Evolutionary conservation across 352 stramenopile genomes (phyloP), one percentile per base, ranked within the genome.

Genomic region (Elongisporangium anandrum): DNA sequence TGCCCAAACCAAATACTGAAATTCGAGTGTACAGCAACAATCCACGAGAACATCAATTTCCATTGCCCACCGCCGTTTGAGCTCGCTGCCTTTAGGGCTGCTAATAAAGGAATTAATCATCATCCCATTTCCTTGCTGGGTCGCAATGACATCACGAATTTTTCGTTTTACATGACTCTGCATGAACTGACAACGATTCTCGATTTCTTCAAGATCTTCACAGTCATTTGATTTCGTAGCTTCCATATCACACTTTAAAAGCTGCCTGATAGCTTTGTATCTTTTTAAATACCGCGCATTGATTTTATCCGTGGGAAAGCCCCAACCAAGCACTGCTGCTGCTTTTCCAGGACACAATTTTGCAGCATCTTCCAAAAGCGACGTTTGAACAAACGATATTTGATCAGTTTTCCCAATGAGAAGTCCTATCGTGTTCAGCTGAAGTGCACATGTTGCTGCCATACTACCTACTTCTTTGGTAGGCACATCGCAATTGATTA

Each of bases 371-470:
- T 85, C 75, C 10, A 87, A 54, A 0, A 87, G 60, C 13, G 58
- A 61, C 7, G 85, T 60, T 38, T 84, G 73, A 20, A 70, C 52
- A 4, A 23, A 64, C 12, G 66, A 52, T 20, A 81, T 53, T 13
- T 79, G 65, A 45, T 77, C 60, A 19, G 29, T 51, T 16, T 66
- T 60, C 9, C 52, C 60, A 49, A 50, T 58, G 5, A 75, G 2
- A 1, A 63, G 47, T 3, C 66, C 24, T 0, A 81, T 38, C 12
- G 54, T 22, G 24, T 77, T 71, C 16, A 87, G 50, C 9, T 82
- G 70, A 8, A 87, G 56, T 8, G 74, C 72, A 58, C 68, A 83
- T 26, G 52, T 75, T 20, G 70, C 74, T 38, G 68, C 63, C n/a
- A 71, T 15, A 7, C 54, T 62, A 20, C 77, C 70, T 12, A 72